Conservation (phyloP, 148 eudicot genomes). For the Arbutus unedo region DNA sequence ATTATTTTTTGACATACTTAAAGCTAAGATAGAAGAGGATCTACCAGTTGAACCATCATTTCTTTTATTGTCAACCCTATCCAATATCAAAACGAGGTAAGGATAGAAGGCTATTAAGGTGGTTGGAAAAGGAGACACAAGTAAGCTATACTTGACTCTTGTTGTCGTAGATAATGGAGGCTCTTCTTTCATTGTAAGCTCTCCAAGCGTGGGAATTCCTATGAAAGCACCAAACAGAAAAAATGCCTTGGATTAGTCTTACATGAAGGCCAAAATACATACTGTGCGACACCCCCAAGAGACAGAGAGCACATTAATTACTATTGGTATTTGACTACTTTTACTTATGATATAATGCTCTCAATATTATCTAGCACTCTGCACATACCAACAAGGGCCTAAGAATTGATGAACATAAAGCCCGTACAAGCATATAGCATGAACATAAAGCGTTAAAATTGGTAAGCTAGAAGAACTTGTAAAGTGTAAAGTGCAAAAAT, state of each 20-base stretch:
- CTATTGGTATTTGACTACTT: too few species aligned
- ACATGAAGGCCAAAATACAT: neutral
- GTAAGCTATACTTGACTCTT: slow-evolving; percentile 57
- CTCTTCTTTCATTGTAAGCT: slow-evolving; percentile 54
- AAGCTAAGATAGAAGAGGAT: slow-evolving; percentile 43
- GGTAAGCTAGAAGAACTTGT: neutral
- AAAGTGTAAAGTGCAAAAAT: too few species aligned
- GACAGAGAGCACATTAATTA: too few species aligned
- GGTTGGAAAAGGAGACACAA: neutral
- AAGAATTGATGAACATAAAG: neutral
- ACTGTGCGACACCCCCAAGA: neutral
- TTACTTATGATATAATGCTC: neutral
- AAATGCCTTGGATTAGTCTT: neutral
- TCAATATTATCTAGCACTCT: neutral
- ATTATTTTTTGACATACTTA: slow-evolving; percentile 31
- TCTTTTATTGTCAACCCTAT: slow-evolving; percentile 69
- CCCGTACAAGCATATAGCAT: neutral
- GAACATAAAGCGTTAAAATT: neutral
- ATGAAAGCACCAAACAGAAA: slow-evolving; percentile 3
- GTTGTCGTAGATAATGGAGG: slow-evolving; percentile 44
- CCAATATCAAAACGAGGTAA: slow-evolving; percentile 22
- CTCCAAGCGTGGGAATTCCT: slow-evolving; percentile 47
- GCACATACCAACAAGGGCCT: neutral
- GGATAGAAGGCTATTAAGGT: slow-evolving; percentile 13
- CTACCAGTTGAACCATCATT: slow-evolving; percentile 50